Evolutionary conservation across 2,329 filamentous ascomycete genomes (phyloP), one percentile per base, ranked within the genome.

Genomic region (Cladosporium cucumerinum): DNA sequence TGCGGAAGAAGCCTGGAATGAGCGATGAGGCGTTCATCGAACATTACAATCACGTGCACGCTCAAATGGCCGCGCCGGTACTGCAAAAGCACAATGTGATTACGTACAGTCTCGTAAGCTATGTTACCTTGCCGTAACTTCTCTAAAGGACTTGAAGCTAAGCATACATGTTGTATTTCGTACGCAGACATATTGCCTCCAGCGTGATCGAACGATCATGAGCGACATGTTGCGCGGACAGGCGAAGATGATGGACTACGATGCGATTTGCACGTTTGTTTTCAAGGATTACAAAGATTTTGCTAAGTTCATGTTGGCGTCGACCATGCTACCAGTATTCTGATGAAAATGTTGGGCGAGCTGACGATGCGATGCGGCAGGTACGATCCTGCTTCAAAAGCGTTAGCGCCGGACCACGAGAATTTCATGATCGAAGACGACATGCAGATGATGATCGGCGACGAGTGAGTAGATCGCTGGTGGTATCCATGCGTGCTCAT

Each of bases 201-300:
- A 77, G 61, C 75, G 79, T 16, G 80, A 82, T 65, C 75, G 78
- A 30, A 79, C 77, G 58, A 78, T 79, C 58, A 76, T 81, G 61
- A 75, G 78, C 58, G 80, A 82, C 66, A 82, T 81, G 69, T 71
- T 82, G 68, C 78, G 79, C 63, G 79, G 80, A 23, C 77, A 79
- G 63, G 79, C 78, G 10, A 72, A 76, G 59, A 73, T 82, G 65
- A 68, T 80, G 57, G 76, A 79, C 59, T 81, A 80, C 69, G 79
- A 82, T 67, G 80, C 80, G 57, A 81, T 82, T 36, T 82, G 80
- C 72, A 81, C 79, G 12, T 81, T 81, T 69, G 78, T 80, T 62
- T 82, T 82, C 66, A 76, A 76, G 57, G 79, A 81, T 68, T 82
- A 81, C 65, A 73, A 77, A 61, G 74, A 76, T n/a, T 76, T 81